Evolutionary conservation across 1,284 basidiomycete species (phyloP), one percentile per base, ranked within the genome.

Genomic region (Sporisorium exsertum): DNA sequence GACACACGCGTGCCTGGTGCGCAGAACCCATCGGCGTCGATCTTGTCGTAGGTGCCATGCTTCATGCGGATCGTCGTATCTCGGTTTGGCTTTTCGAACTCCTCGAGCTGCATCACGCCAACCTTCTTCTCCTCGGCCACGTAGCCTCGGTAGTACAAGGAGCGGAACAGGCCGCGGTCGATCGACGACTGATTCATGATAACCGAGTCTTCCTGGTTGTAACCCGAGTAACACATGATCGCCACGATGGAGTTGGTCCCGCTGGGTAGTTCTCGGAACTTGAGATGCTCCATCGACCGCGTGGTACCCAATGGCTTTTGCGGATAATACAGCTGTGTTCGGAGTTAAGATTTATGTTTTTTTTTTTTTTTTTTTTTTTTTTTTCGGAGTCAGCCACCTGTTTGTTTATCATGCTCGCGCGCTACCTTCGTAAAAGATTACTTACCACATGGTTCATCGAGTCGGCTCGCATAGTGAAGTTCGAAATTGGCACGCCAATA

Each of bases 101-200:
- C 94, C 87, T 99, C 97, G 46, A 83, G 77, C 49, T 74, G 72
- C 58, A 95, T 91, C 43, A 95, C 90, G 43, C 97, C 97, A 76
- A 93, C 93, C 88, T 94, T 95, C 90, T 98, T 98, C 88, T 99
- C 96, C 68, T 95, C 90, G 86, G 99, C 96, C 91, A 94, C 86
- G 86, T 99, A 98, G 72, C 94, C 95, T 80, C 97, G 91, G 87
- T 97, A 99, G 87, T 99, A 99, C 84, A 99, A 92, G 88, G 95
- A 97, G 32, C 96, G 91, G 92, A 99, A 99, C 37, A 99, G 89
- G 69, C 97, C 96, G 64, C 97, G 93, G 85, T 99, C 96, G 82
- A 99, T 94, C 22, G 96, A 97, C 77, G 93, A 94, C 87, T 99
- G 96, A 87, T 99, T 99, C 96, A 99, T 97, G 87, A 99, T 99